Conservation (phyloP, 73 alveolate species). For the Stentor roeselii region DNA sequence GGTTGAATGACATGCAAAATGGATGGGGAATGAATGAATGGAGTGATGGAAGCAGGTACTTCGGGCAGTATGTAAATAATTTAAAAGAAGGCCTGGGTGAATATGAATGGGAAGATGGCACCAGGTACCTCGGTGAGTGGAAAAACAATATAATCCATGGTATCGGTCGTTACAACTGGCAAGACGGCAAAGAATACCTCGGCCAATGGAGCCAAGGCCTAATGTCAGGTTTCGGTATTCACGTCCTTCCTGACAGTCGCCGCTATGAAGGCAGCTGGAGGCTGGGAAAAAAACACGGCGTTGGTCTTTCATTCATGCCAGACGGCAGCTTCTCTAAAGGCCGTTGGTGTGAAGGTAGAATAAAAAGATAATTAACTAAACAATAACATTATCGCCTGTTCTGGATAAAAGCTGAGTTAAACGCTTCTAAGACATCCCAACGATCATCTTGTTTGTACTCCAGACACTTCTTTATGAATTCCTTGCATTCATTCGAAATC, state of each 20-base stretch:
- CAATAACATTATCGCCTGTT: neutral
- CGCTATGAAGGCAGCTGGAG: slow-evolving; percentile 37
- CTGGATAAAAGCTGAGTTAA: slow-evolving; percentile 15
- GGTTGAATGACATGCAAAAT: slow-evolving; percentile 43
- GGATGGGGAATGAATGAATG: slow-evolving; percentile 14
- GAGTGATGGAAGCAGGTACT: slow-evolving; percentile 1
- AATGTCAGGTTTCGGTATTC: slow-evolving; percentile 31
- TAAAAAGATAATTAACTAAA: neutral
- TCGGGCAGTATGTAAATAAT: slow-evolving; percentile 16
- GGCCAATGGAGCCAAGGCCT: slow-evolving; percentile 12
- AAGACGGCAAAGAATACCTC: slow-evolving; percentile 8
- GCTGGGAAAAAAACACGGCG: slow-evolving; percentile 35
- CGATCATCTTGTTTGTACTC: slow-evolving; percentile 12
- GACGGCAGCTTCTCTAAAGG: neutral
- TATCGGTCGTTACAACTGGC: neutral
- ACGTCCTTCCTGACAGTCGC: slow-evolving; percentile 27
- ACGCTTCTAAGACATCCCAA: slow-evolving; percentile 22
- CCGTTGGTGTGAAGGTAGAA: neutral
- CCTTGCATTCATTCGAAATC: slow-evolving; percentile 83
- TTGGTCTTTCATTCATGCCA: neutral
- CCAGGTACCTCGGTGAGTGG: slow-evolving; percentile 14
- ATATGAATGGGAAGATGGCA: slow-evolving; percentile 19
- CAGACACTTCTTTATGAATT: neutral
- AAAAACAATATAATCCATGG: slow-evolving; percentile 1
- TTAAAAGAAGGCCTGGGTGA: slow-evolving; percentile 21